phyloP scores from a whole-genome alignment of 2,329 filamentous ascomycete species.

The Dactylellina drechsleri region DNA sequence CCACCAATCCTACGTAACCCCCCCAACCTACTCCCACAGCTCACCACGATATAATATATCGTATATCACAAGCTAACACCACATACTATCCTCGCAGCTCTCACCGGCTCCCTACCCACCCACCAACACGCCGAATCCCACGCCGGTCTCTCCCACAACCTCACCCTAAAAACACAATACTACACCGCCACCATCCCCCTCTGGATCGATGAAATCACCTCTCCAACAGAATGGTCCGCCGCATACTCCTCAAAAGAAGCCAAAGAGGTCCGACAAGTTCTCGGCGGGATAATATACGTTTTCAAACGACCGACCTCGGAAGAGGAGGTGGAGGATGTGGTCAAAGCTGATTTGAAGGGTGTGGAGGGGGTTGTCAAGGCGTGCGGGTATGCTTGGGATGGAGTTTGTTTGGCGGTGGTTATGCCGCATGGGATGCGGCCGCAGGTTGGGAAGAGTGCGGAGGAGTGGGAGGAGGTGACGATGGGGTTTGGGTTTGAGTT shows the following conservation, averaged over 20 bases:
- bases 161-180: conserved; percentile 70
- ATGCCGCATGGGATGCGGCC: conserved; percentile 63
- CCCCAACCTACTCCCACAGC: too few species aligned
- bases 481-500: conserved; percentile 71
- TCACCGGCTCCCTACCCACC: conserved; percentile 57
- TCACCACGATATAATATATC: not conserved
- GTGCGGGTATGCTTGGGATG: conserved; percentile 73
- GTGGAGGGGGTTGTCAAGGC: conserved; percentile 65
- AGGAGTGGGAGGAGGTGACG: conserved; percentile 63
- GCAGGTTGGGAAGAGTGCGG: conserved; percentile 62
- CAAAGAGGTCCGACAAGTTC: conserved; percentile 70
- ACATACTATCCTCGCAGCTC: conserved; percentile 9
- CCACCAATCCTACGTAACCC: not conserved
- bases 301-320: conserved; percentile 61
- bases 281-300: conserved; percentile 71
- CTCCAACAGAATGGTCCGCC: conserved; percentile 64
- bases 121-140: conserved; percentile 62
- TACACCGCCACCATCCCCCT: conserved; percentile 71
- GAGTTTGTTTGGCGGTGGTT: conserved; percentile 70
- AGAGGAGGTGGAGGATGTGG: not conserved
- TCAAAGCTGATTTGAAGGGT: conserved; percentile 31
- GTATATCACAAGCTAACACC: conserved; percentile 1
- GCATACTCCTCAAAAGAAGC: conserved; percentile 72
- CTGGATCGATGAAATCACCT: conserved; percentile 72
- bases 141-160: conserved; percentile 70